Base-by-base conservation (phyloP, 768 basidiomycete genomes). In the Podaxis sp. region DNA sequence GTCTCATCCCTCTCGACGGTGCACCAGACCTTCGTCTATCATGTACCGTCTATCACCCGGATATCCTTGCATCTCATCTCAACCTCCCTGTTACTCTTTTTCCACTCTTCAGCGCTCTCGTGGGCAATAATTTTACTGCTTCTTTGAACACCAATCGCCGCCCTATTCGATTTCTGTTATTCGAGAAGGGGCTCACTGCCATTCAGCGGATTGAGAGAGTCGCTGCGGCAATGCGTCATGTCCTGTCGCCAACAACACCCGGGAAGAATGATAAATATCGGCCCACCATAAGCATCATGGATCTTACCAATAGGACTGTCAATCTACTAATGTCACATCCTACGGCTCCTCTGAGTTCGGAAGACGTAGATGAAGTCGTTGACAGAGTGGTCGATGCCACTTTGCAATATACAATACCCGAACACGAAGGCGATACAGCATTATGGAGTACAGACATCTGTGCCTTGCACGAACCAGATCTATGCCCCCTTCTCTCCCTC, bases 51-150 rank as follows among this genome's bases (percentile, higher is more conserved):
- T 94, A 90, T 68, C 83, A 78, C 42, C 92, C 93, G 0, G 70
- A 79, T 2, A 68, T 72, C 0, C 80, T 94, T 36, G 89, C 93
- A 9, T 70, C 78, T 0, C 87, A 89, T 68, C 73, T 95, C 2
- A 81, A 85, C 51, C 75, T 94, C 12, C 89, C 92, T 1, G 76
- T 84, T 5, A 83, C 88, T 0, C 80, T 94, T 39, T 83, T 95
- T 30, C 93, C 93, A 1, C 80, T 95, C 6, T 76, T 94, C 2
- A 90, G 87, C 17, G 89, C 92, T 9, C 75, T 94, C 17, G 83
- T 92, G 3, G 93, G 93, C 53, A 93, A 93, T 68, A 92, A 94
- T 71, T 94, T 85, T 69, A 83, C 89, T 0, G 82, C 80, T 52
- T 79, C 79, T 64, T 72, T 75, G 13, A 80, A 84, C 52, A 75